Conservation (phyloP, 306 rosid species). For the Cajanus cajan region DNA sequence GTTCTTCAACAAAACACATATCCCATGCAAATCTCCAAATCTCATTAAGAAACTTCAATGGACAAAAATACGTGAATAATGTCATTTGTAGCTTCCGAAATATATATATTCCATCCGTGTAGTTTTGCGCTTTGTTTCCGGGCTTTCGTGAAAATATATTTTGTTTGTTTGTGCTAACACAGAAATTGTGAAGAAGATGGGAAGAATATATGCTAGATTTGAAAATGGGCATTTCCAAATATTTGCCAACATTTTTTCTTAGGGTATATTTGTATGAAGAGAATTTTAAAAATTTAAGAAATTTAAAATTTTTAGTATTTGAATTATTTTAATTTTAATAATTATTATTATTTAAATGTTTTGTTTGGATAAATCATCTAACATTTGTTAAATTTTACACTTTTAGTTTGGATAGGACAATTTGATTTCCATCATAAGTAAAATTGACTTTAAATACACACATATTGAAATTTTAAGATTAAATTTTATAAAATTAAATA, state of each 20-base stretch:
- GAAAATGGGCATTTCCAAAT: not conserved
- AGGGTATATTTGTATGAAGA: too few species aligned
- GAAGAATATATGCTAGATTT: slow-evolving; percentile 51
- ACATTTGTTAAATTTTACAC: too few species aligned
- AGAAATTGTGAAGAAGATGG: slow-evolving; percentile 36
- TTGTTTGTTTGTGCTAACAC: slow-evolving; percentile 39
- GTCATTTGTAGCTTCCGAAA: slow-evolving; percentile 9
- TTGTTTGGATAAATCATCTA: too few species aligned
- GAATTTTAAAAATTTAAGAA: too few species aligned
- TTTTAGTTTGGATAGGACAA: too few species aligned
- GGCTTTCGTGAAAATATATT: slow-evolving; percentile 4
- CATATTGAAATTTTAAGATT: too few species aligned
- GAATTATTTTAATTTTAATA: too few species aligned
- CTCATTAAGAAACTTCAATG: slow-evolving; percentile 17
- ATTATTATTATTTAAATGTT: too few species aligned
- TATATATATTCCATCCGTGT: slow-evolving; percentile 34
- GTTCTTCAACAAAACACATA: slow-evolving; percentile 42
- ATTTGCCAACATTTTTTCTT: not conserved
- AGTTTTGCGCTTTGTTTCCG: slow-evolving; percentile 34
- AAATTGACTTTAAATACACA: too few species aligned
- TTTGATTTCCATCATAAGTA: too few species aligned
- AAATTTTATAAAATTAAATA: too few species aligned
- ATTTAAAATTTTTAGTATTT: too few species aligned
- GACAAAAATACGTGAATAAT: slow-evolving; percentile 25
- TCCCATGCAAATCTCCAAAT: slow-evolving; percentile 34